phyloP scores from a whole-genome alignment of 1,284 basidiomycete genomes.

The Leccinum variabile region DNA sequence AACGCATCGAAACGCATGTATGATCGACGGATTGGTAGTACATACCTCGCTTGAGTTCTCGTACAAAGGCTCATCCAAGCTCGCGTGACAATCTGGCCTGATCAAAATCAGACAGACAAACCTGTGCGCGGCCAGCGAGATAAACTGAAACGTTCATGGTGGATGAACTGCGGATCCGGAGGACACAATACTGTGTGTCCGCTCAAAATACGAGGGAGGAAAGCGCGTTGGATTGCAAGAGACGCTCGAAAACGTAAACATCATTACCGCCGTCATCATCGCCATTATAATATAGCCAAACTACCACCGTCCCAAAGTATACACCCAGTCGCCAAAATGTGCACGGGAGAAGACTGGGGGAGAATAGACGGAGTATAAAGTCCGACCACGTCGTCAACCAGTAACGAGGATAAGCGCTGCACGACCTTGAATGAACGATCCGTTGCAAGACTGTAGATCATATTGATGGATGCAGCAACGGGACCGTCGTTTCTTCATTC shows the following conservation, averaged over 20 bases:
- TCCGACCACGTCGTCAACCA: slow-evolving; percentile 17
- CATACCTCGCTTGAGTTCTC: background rate
- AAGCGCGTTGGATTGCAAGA: background rate
- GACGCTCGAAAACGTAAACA: slow-evolving; percentile 2
- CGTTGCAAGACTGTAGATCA: background rate
- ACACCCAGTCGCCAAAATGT: background rate
- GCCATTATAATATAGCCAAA: slow-evolving; percentile 4
- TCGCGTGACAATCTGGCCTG: background rate
- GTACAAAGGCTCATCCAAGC: background rate
- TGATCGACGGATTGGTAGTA: background rate
- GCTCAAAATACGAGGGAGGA: background rate
- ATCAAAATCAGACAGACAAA: background rate
- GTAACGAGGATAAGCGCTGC: slow-evolving; percentile 7
- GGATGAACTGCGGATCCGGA: background rate
- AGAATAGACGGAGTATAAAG: slow-evolving; percentile 21
- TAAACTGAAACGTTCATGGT: background rate
- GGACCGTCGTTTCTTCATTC: slow-evolving; percentile 21
- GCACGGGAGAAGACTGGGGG: background rate
- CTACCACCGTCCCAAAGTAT: slow-evolving; percentile 3
- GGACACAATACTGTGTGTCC: background rate
- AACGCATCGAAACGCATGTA: too few relatives aligned
- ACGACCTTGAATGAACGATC: background rate
- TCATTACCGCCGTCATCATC: background rate
- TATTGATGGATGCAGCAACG: slow-evolving; percentile 11
- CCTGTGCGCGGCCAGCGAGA: background rate